phyloP scores from a whole-genome alignment of 768 basidiomycete genomes.

The Auriscalpium microsporum region DNA sequence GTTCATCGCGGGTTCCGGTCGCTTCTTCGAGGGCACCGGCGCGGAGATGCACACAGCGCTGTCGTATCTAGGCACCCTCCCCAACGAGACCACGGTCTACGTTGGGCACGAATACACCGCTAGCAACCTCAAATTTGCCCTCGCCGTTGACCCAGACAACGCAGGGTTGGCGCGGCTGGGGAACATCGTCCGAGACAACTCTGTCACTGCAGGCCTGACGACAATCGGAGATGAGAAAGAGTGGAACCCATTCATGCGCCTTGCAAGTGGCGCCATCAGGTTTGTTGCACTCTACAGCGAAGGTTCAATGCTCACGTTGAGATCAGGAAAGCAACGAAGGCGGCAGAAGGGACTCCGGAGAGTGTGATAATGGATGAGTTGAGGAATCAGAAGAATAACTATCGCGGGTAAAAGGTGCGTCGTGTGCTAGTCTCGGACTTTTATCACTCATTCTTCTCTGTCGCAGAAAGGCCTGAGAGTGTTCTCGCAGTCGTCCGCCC shows the following conservation, averaged over 20 bases:
- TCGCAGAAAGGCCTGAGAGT: neutral
- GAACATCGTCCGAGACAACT: constrained; percentile 47
- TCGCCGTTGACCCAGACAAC: constrained; percentile 55
- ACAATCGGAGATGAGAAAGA: constrained; percentile 91
- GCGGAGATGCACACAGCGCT: constrained; percentile 75
- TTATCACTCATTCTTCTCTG: neutral
- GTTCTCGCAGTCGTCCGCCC: neutral
- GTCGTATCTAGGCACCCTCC: constrained; percentile 62
- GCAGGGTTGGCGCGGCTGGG: constrained; percentile 49
- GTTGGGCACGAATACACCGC: constrained; percentile 91
- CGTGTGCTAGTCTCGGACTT: neutral
- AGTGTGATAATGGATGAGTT: constrained; percentile 63
- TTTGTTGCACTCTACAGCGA: constrained; percentile 26
- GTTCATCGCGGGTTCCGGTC: constrained; percentile 81
- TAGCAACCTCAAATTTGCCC: constrained; percentile 65
- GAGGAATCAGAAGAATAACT: constrained; percentile 80
- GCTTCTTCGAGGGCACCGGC: constrained; percentile 87
- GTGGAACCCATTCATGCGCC: constrained; percentile 94
- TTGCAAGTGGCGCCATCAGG: constrained; percentile 55
- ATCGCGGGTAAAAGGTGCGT: constrained; percentile 43
- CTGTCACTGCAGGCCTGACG: constrained; percentile 67
- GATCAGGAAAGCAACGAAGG: constrained; percentile 42
- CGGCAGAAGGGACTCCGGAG: constrained; percentile 34
- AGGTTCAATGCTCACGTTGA: neutral
- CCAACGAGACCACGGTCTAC: constrained; percentile 73